Percentiles rank a stretch among this genome's conserved stretches.
phyloP scores from a whole-genome alignment of 805 yeast genomes.

The Blastobotrys parvus region DNA sequence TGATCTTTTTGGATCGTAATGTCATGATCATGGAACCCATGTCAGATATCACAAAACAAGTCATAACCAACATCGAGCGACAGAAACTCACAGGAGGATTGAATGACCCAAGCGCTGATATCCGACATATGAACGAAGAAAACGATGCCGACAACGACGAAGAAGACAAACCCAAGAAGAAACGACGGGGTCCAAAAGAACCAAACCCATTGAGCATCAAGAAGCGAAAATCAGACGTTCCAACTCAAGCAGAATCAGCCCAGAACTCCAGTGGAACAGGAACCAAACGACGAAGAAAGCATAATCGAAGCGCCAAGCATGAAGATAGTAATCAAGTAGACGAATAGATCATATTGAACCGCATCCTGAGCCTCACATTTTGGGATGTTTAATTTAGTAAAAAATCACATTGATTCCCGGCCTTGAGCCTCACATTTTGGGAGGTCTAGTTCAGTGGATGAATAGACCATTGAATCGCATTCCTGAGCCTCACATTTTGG shows the following conservation, averaged over 20 bases:
- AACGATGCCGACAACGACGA: conserved; percentile 20
- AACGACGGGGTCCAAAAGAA: conserved; percentile 52
- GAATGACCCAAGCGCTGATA: conserved; percentile 46
- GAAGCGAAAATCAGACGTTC: conserved; percentile 43
- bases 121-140: conserved; percentile 16
- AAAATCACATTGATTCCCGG: no score
- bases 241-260: conserved; percentile 1
- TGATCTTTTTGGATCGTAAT: conserved; percentile 77
- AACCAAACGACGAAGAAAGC: conserved; percentile 7
- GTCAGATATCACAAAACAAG: conserved; percentile 55
- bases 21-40: conserved; percentile 96
- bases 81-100: conserved; percentile 70
- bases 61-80: conserved; percentile 46
- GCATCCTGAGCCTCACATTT: no score
- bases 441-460: no score
- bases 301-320: conserved; percentile 9
- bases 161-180: conserved; percentile 16
- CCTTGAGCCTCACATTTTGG: no score
- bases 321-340: background rate
- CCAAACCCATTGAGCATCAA: conserved; percentile 90
- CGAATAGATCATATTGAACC: background rate
- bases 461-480: no score
- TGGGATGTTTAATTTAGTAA: no score
- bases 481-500: no score
- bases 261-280: conserved; percentile 13